Percentiles rank a stretch among this genome's conserved stretches.
phyloP scores from a whole-genome alignment of 2,329 filamentous ascomycete genomes.

The Corniculantispora saksenae region DNA sequence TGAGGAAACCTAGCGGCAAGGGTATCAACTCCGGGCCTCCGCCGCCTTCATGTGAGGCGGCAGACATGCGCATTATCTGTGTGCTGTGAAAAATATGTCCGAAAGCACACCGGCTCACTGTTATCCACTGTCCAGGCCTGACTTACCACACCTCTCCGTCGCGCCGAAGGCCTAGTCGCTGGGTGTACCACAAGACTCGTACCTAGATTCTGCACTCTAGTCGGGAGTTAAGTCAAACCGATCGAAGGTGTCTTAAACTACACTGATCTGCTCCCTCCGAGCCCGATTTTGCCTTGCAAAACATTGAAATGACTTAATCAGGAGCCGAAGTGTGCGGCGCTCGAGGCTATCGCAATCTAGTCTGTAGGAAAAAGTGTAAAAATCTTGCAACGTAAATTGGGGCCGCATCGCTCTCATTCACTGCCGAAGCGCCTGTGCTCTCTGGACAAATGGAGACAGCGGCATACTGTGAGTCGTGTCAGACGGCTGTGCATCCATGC shows the following conservation, averaged over 20 bases:
- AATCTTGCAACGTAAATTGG: neutral
- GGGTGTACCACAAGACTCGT: neutral
- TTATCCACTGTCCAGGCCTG: neutral
- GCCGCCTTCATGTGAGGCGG: slow-evolving; percentile 15
- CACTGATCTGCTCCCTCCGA: neutral
- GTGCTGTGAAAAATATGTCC: neutral
- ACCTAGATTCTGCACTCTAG: neutral
- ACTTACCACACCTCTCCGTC: neutral
- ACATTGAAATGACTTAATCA: neutral
- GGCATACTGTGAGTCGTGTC: neutral
- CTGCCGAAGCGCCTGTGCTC: neutral
- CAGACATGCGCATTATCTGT: slow-evolving; percentile 2
- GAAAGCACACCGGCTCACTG: neutral
- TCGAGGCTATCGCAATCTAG: neutral
- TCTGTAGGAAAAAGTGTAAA: neutral
- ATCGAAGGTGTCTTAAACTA: slow-evolving; percentile 1
- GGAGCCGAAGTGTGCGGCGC: neutral
- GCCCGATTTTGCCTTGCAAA: neutral
- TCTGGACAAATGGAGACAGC: slow-evolving; percentile 2
- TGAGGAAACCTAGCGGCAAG: neutral
- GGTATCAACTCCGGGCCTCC: slow-evolving; percentile 3
- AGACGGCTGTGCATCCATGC: neutral
- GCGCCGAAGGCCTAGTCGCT: neutral
- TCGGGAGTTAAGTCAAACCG: neutral
- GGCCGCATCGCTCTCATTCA: neutral